A percentile compares a stretch with the other conserved stretches of the same genome.
These are phyloP conservation scores for Dactylellina haptotyla DNA, from an alignment of 2,329 filamentous ascomycete genomes.

Conservation along the genomic window DNA sequence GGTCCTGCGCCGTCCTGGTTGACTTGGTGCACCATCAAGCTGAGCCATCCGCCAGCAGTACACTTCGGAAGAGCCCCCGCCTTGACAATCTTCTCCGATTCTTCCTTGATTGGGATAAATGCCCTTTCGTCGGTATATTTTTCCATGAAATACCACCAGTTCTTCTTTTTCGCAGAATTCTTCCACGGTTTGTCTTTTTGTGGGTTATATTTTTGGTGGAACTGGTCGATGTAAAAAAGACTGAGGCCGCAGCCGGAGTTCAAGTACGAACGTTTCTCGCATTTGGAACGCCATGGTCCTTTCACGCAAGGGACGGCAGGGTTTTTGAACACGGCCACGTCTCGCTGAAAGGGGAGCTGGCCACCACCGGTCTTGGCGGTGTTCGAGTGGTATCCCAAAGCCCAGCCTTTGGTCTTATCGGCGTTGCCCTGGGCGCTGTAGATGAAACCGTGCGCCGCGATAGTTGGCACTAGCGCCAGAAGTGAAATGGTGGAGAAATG, in stretches of 20 bases:
- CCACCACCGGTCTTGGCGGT: neutral
- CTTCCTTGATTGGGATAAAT: neutral
- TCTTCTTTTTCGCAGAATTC: neutral
- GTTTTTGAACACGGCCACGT: conserved; percentile 24
- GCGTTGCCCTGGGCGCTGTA: conserved; percentile 12
- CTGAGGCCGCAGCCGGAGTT: conserved; percentile 21
- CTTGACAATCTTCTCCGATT: neutral
- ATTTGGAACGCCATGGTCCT: conserved; percentile 3
- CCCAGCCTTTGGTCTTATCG: conserved; percentile 6
- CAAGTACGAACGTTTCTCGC: neutral
- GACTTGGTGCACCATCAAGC: conserved; percentile 3
- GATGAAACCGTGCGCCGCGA: conserved; percentile 16
- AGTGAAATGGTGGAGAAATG: conserved; percentile 5
- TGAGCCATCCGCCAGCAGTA: neutral
- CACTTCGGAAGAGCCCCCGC: neutral
- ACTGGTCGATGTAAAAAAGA: conserved; percentile 11
- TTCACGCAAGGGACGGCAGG: conserved; percentile 14
- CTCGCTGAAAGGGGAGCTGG: conserved; percentile 16
- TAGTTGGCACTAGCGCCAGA: conserved; percentile 1
- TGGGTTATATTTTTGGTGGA: neutral
- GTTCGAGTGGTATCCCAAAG: conserved; percentile 11
- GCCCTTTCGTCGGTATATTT: conserved; percentile 2
- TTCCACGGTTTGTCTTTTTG: neutral
- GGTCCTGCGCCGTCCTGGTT: conserved; percentile 18
- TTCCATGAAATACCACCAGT: conserved; percentile 14